Evolutionary conservation across 2,329 filamentous ascomycete genomes (phyloP), one percentile per base, ranked within the genome.

Genomic region (Myriosclerotinia curreyana): DNA sequence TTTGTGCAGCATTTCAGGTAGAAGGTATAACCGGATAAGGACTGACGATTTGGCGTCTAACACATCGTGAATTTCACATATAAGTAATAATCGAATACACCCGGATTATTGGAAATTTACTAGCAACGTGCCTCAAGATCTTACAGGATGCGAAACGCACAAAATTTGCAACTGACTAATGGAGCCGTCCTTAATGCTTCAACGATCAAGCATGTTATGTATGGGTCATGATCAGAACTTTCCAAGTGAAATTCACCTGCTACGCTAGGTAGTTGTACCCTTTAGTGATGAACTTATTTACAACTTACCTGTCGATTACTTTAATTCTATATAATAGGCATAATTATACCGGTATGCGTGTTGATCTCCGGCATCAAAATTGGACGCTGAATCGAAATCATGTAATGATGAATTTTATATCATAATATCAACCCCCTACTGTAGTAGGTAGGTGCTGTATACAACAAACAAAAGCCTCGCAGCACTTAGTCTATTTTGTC

Each of bases 1-100:
- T 87, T 96, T 79, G 91, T 96, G 66, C 95, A 99, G 79, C 90
- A 91, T 61, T 94, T 94, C 80, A 85, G 91, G 75, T 88, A 88
- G n/a, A 91, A 28, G 6, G 20, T 38, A 46, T 28, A 17, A 31
- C n/a, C 5, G 12, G 5, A 38, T 51, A 9, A 20, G 22, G 46
- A 20, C 51, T 31, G 56, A 22, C 25, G 22, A 38, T 25, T 22
- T 28, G 36, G 53, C 28, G 31, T n/a, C 11, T 53, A 22, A 12
- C 22, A 49, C 8, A 28, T 25, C 46, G 22, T 49, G 8, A 2
- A 36, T 17, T 46, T 58, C 34, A 12, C n/a, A 31, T 7, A 58
- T 36, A 36, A 46, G 42, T 22, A 22, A 46, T n/a, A 22, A 22
- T 46, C 4, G 20, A 46, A 17, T 22, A 46, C 34, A 34, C 40